These are phyloP conservation scores for Chenopodium formosanum DNA, from an alignment of 148 eudicot species.

Conservation along the genomic window DNA sequence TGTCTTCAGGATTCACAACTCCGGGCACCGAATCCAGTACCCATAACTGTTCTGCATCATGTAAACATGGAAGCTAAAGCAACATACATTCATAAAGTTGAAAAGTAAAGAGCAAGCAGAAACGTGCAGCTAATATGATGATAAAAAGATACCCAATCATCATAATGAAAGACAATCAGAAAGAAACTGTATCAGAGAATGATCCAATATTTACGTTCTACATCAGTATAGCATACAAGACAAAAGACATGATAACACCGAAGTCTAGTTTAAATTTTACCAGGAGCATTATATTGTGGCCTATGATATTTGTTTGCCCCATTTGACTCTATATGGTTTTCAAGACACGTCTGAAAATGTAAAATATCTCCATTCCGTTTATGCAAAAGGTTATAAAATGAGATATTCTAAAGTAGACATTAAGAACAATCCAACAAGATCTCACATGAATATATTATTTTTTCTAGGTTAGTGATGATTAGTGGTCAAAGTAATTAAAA, in stretches of 20 bases:
- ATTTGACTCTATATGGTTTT: too few species aligned
- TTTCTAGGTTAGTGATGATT: too few species aligned
- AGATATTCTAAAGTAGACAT: too few species aligned
- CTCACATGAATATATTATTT: too few species aligned
- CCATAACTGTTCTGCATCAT: conserved; percentile 97
- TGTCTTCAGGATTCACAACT: conserved; percentile 54
- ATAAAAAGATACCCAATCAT: not conserved
- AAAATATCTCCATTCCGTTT: too few species aligned
- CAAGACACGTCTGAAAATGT: too few species aligned
- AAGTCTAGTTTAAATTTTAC: not conserved
- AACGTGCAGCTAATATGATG: not conserved
- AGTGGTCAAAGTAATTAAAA: too few species aligned
- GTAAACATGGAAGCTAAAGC: conserved; percentile 23
- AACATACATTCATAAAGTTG: not conserved
- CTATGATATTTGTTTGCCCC: not conserved
- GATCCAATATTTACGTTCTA: not conserved
- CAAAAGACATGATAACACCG: not conserved
- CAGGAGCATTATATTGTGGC: not conserved
- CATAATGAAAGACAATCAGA: not conserved
- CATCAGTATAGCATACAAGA: not conserved
- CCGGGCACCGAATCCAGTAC: conserved; percentile 95
- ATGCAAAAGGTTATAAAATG: too few species aligned
- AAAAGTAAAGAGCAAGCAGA: not conserved
- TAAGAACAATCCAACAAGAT: too few species aligned
- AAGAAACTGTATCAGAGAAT: not conserved